Base-by-base conservation (phyloP, 2,329 filamentous ascomycete genomes). In the Gnomoniopsis sp. region DNA sequence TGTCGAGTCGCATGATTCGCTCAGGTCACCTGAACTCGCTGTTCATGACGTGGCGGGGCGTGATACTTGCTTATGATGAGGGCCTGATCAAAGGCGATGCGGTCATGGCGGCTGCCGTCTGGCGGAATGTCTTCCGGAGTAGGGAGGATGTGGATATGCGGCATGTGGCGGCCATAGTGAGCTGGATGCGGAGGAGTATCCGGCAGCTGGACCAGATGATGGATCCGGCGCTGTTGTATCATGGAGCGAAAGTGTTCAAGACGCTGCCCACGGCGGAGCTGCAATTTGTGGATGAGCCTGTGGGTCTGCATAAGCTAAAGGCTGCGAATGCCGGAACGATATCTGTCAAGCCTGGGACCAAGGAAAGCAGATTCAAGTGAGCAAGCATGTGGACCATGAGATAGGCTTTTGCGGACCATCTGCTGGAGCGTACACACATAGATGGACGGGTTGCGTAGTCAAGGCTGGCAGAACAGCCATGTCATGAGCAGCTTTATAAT, bases 111-210 rank as follows among this genome's bases (percentile, higher is more conserved):
- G 81, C 89, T 46, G 95, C 95, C 10, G 79, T 99, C 50, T 99
- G 95, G 95, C 83, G 95, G 68, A 98, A 98, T 74, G 71, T 99
- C 57, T 96, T 91, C 80, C 92, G 93, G 76, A 91, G 85, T 22
- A 67, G 71, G 41, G 73, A 75, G 50, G 78, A 83, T 60, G 75
- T 78, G 17, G 81, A 86, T 63, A 72, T 79, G 38, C 72, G 81
- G 54, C 66, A 71, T 30, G 71, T 86, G 51, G 78, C 82, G 2
- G 81, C 81, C 53, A 74, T 85, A 49, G 82, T 85, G 22, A 77
- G 76, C 34, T 86, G 81, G 80, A 82, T 86, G 74, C 74, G 83
- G 46, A 72, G 73, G 21, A 73, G 73, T 26, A 65, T 84, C 49
- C 72, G 71, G 60, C 72, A 75, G 58, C 71, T 86, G 50, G 83